Evolutionary conservation across 1,139 yeast species (phyloP).

Genomic region (Wickerhamomyces sp.): DNA sequence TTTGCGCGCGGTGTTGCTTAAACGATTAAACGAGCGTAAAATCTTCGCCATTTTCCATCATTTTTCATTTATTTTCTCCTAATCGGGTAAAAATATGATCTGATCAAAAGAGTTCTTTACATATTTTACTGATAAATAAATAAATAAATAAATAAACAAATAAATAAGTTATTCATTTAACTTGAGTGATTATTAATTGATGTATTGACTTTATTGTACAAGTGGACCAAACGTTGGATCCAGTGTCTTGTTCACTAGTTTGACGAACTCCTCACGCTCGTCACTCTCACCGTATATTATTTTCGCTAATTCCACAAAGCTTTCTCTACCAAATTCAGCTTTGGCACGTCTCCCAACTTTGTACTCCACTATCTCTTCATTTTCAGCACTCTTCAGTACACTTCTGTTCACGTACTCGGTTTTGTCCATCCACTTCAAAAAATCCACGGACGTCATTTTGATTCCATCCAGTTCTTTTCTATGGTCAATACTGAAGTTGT

Average conservation of each 20-base stretch:
- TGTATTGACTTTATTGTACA: not conserved
- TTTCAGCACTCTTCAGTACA: constrained; percentile 18
- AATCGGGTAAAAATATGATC: no score
- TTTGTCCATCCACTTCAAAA: constrained; percentile 26
- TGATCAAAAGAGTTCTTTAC: no score
- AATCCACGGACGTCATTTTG: constrained; percentile 22
- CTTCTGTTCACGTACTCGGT: constrained; percentile 26
- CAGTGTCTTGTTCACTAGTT: constrained; percentile 14
- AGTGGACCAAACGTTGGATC: constrained; percentile 16
- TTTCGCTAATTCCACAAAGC: constrained; percentile 27
- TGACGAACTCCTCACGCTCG: constrained; percentile 14
- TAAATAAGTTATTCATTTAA: no score
- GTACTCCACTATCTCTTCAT: constrained; percentile 30
- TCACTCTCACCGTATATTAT: constrained; percentile 26
- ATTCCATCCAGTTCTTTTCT: constrained; percentile 9
- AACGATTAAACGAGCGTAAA: no score
- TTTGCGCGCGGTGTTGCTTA: no score
- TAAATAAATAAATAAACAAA: no score
- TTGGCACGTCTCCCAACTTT: constrained; percentile 33
- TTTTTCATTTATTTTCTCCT: no score
- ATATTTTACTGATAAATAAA: no score
- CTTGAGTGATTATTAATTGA: no score
- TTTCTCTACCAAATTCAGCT: constrained; percentile 29
- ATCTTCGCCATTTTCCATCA: no score
- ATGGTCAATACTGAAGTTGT: constrained; percentile 22